Evolutionary conservation across 1,284 basidiomycete genomes (phyloP).

Genomic region (Apiotrichum laibachii): DNA sequence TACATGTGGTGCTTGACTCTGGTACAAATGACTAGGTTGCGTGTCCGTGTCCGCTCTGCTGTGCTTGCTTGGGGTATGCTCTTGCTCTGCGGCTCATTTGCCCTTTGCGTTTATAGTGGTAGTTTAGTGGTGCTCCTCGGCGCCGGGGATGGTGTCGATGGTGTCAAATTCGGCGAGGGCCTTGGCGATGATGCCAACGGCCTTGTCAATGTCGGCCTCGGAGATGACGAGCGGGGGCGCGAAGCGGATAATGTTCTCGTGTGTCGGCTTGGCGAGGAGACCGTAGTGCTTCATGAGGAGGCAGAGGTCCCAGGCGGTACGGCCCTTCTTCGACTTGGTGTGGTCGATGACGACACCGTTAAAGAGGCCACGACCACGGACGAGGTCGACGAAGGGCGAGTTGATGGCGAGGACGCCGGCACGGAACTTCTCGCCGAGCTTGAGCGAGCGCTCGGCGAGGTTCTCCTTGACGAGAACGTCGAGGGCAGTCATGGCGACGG

Average conservation of each 20-base stretch:
- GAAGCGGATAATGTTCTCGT: slow-evolving; percentile 70
- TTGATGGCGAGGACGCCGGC: slow-evolving; percentile 62
- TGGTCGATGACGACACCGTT: slow-evolving; percentile 96
- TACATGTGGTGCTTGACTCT: no score
- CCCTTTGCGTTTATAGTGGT: background rate
- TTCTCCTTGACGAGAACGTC: slow-evolving; percentile 84
- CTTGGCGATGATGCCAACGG: slow-evolving; percentile 72
- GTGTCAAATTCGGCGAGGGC: slow-evolving; percentile 77
- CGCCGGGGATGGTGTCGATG: slow-evolving; percentile 65
- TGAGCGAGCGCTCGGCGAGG: slow-evolving; percentile 71
- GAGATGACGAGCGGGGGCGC: slow-evolving; percentile 91
- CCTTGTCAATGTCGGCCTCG: slow-evolving; percentile 75
- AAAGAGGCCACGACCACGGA: slow-evolving; percentile 82
- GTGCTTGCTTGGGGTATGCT: no score
- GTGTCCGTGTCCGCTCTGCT: no score
- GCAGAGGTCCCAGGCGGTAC: slow-evolving; percentile 95
- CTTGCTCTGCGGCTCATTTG: no score
- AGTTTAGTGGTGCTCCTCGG: slow-evolving; percentile 44
- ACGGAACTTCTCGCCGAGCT: slow-evolving; percentile 80
- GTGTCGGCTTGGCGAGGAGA: slow-evolving; percentile 82
- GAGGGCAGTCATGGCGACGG: slow-evolving; percentile 87
- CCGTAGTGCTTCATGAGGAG: slow-evolving; percentile 86
- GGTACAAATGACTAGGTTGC: no score
- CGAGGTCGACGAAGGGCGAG: slow-evolving; percentile 66
- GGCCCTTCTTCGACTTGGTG: slow-evolving; percentile 65